Conservation (phyloP, 192 early-diverging fungal species). For the Coemansia sp. region DNA sequence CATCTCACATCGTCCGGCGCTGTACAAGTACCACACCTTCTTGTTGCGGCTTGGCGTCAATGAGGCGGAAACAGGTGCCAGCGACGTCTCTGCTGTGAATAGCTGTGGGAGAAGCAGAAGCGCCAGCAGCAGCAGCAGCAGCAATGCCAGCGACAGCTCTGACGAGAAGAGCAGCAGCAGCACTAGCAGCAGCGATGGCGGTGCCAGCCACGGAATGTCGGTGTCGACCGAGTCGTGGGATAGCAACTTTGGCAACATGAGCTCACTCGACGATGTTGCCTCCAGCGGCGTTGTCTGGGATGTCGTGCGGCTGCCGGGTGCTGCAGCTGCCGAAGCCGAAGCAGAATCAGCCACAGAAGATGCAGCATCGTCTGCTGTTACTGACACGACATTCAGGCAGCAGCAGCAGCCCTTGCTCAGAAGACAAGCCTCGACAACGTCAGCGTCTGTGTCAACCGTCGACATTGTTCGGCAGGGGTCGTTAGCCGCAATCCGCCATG, state of each 20-base stretch:
- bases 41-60: constrained; percentile 77
- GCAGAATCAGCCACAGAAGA: background rate
- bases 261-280: constrained; percentile 14
- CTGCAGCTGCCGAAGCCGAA: background rate
- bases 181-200: background rate
- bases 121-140: constrained; percentile 11
- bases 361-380: background rate
- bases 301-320: constrained; percentile 41
- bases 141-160: background rate
- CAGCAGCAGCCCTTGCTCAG: background rate
- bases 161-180: constrained; percentile 8
- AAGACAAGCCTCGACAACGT: constrained; percentile 2
- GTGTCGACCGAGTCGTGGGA: constrained; percentile 49
- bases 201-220: background rate
- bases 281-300: constrained; percentile 54
- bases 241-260: constrained; percentile 34
- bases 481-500: constrained; percentile 28
- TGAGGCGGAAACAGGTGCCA: constrained; percentile 7
- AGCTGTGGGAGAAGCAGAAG: constrained; percentile 3
- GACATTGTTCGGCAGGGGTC: constrained; percentile 43
- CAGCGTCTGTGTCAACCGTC: constrained; percentile 10
- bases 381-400: background rate
- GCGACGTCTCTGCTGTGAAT: background rate
- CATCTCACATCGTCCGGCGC: constrained; percentile 88
- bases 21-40: constrained; percentile 96